These are phyloP conservation scores for Monosporascus ibericus DNA, from an alignment of 2,329 filamentous ascomycete genomes.

Conservation along the genomic window DNA sequence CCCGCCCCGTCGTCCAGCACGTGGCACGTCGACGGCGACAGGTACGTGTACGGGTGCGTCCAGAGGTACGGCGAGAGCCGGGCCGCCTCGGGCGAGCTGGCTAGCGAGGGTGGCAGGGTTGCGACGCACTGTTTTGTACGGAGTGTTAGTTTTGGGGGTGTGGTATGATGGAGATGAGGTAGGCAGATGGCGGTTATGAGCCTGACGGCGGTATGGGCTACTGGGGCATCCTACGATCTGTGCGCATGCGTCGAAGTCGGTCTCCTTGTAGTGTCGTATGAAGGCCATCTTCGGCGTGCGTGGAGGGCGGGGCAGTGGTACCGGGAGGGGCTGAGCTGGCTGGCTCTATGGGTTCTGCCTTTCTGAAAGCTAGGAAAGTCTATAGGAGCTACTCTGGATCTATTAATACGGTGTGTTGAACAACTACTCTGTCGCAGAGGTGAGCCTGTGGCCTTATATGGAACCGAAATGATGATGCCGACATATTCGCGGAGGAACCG, in stretches of 20 bases:
- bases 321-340: too few species aligned
- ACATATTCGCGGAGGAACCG: not conserved
- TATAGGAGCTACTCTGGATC: too few species aligned
- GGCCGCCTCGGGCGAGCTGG: slow-evolving; percentile 25
- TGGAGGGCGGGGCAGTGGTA: too few species aligned
- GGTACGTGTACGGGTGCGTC: slow-evolving; percentile 44
- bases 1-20: slow-evolving; percentile 43
- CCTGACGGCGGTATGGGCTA: not conserved
- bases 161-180: not conserved
- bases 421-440: too few species aligned
- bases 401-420: too few species aligned
- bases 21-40: slow-evolving; percentile 38
- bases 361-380: too few species aligned
- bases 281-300: slow-evolving; percentile 32
- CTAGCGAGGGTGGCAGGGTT: slow-evolving; percentile 39
- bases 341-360: too few species aligned
- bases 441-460: too few species aligned
- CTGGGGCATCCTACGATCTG: slow-evolving; percentile 30
- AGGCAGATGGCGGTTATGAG: not conserved
- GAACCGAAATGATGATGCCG: too few species aligned
- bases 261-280: slow-evolving; percentile 33
- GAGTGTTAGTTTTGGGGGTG: not conserved
- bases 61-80: slow-evolving; percentile 42
- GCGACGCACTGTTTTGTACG: slow-evolving; percentile 35
- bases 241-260: slow-evolving; percentile 34